phyloP scores from a whole-genome alignment of 371 early-diverging fungal species.

The Circinella umbellata region DNA sequence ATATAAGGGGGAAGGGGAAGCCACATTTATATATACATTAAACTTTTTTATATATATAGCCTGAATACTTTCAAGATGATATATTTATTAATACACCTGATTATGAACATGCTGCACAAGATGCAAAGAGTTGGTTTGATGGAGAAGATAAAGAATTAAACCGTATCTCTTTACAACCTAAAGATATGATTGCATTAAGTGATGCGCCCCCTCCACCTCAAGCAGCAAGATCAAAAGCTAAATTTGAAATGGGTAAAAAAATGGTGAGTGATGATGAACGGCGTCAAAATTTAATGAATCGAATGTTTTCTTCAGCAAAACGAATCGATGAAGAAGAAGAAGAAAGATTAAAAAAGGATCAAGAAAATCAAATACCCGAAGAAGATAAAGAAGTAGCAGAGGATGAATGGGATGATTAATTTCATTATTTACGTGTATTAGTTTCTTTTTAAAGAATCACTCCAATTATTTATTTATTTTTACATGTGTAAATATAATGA shows the following conservation, averaged over 20 bases:
- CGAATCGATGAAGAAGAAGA: slow-evolving; percentile 43
- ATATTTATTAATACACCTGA: slow-evolving; percentile 74
- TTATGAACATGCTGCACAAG: slow-evolving; percentile 52
- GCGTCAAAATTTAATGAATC: slow-evolving; percentile 56
- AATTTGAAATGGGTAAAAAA: slow-evolving; percentile 49
- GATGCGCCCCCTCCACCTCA: slow-evolving; percentile 52
- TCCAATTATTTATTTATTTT: neutral
- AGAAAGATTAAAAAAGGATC: slow-evolving; percentile 34
- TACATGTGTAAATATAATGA: no score
- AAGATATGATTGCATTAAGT: slow-evolving; percentile 60
- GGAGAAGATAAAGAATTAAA: slow-evolving; percentile 32
- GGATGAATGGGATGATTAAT: slow-evolving; percentile 52
- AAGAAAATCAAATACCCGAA: slow-evolving; percentile 49
- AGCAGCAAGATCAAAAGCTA: slow-evolving; percentile 34
- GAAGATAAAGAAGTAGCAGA: slow-evolving; percentile 63
- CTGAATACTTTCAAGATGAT: slow-evolving; percentile 89
- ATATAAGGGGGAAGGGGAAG: neutral
- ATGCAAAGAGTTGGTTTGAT: slow-evolving; percentile 62
- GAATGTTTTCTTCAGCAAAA: slow-evolving; percentile 62
- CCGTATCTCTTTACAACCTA: slow-evolving; percentile 59
- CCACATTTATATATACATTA: neutral
- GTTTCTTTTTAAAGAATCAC: neutral
- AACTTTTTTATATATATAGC: slow-evolving; percentile 32
- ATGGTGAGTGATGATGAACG: slow-evolving; percentile 42
- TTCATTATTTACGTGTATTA: neutral